Evolutionary conservation across 2,329 filamentous ascomycete genomes (phyloP), one percentile per base, ranked within the genome.

Genomic region (Colletotrichum godetiae): DNA sequence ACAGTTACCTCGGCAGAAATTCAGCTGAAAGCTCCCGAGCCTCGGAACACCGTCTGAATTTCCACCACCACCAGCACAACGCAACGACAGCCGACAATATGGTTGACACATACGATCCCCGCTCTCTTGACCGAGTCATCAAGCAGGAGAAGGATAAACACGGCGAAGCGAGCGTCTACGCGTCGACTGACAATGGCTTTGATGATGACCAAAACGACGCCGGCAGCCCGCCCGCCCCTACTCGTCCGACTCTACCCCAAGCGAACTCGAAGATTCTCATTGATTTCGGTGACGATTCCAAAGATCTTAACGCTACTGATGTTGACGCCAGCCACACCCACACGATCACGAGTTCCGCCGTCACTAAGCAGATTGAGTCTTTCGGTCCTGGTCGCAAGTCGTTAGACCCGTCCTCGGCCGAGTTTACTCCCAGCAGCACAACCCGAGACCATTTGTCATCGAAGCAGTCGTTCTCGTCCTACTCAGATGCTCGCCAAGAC

Each of bases 181-280:
- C 55, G 24, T 55, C 42, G 5, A 73, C 71, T 27, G 71, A 73
- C 37, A n/a, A 73, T 22, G 71, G 71, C 11, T 71, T 37, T 13
- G 33, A 59, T 33, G 67, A 70, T n/a, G 71, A 57, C 4, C 15
- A 29, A 13, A 66, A 56, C 19, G 49, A 61, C 27, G 19, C 35
- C 8, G 37, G 56, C n/a, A 35, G 55, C 13, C 31, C 15, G 6
- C 49, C 24, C 6, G 29, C n/a, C 5, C 24, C 11, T 4, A 11
- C 55, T 31, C 10, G 11, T 12, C 37, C 11, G 7, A 11, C 19
- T 12, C 7, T 37, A 33, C 19, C 42, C 13, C 27, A 15, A 60
- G 46, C 56, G 4, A 55, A 19, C 1, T 65, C 56, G 2, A n/a
- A 60, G 19, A 62, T 57, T 5, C 67, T 71, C 27, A 73, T 73